phyloP scores from a whole-genome alignment of 306 rosid genomes.

The Gleditsia sinensis region DNA sequence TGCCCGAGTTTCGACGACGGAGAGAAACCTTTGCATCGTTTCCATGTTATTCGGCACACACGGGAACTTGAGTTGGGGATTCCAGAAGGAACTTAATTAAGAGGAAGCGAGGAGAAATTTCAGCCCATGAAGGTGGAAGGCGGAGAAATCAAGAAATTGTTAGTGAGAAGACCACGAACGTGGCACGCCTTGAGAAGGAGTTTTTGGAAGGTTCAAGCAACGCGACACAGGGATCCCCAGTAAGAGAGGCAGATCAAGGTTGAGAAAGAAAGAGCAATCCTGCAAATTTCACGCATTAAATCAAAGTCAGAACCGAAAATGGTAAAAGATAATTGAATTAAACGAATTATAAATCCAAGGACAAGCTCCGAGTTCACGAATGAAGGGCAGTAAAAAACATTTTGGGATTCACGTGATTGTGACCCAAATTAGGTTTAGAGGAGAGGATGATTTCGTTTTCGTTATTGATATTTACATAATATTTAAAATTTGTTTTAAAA shows the following conservation, averaged over 20 bases:
- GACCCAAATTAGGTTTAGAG: too few species aligned
- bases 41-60: conserved; percentile 9
- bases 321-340: neutral
- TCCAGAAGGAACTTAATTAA: neutral
- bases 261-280: neutral
- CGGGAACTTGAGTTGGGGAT: neutral
- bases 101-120: neutral
- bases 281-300: neutral
- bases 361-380: too few species aligned
- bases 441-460: too few species aligned
- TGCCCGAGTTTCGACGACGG: conserved; percentile 30
- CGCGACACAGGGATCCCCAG: neutral
- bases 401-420: too few species aligned
- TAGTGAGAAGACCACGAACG: neutral
- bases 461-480: too few species aligned
- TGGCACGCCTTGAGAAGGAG: neutral
- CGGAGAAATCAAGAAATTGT: neutral
- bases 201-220: neutral
- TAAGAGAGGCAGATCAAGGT: neutral
- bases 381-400: too few species aligned
- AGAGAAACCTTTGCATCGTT: conserved; percentile 49
- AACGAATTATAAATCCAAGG: neutral
- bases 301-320: neutral
- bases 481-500: too few species aligned
- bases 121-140: neutral